These are phyloP conservation scores for Metschnikowia borealis DNA, from an alignment of 805 yeast species.

Conservation along the genomic window DNA sequence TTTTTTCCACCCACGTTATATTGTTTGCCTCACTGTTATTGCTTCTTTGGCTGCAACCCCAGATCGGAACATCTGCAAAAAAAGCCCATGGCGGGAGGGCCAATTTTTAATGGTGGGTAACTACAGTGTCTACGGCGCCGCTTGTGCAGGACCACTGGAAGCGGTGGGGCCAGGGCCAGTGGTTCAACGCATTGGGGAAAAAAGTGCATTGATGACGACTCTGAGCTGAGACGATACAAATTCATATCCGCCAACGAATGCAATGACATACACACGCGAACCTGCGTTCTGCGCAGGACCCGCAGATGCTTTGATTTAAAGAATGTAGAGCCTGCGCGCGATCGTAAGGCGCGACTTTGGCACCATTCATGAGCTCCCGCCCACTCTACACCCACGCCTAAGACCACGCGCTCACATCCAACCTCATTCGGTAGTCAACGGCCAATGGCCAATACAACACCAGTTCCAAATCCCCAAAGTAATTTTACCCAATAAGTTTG, in stretches of 20 bases:
- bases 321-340: slow-evolving; percentile 3
- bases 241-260: slow-evolving; percentile 4
- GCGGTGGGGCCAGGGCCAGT: not conserved
- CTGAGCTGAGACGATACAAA: not conserved
- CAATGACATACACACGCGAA: slow-evolving; percentile 2
- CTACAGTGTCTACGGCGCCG: not conserved
- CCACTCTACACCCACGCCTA: too few species aligned
- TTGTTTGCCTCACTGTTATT: slow-evolving; percentile 3
- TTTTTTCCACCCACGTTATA: slow-evolving; percentile 3
- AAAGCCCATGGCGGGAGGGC: not conserved
- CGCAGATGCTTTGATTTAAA: slow-evolving; percentile 4
- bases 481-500: too few species aligned
- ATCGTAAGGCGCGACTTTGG: not conserved
- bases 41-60: slow-evolving; percentile 12
- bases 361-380: not conserved
- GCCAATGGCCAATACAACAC: too few species aligned
- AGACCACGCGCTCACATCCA: too few species aligned
- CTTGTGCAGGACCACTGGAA: too few species aligned
- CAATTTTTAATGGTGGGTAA: not conserved
- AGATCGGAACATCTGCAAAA: slow-evolving; percentile 1
- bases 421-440: too few species aligned
- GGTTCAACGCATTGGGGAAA: not conserved
- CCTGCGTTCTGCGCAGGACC: slow-evolving; percentile 3
- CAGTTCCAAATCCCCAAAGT: too few species aligned
- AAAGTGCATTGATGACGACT: not conserved